Percentiles rank a stretch among this genome's conserved stretches.
Conservation (phyloP, 192 early-diverging fungal species). For the Coemansia furcata region DNA sequence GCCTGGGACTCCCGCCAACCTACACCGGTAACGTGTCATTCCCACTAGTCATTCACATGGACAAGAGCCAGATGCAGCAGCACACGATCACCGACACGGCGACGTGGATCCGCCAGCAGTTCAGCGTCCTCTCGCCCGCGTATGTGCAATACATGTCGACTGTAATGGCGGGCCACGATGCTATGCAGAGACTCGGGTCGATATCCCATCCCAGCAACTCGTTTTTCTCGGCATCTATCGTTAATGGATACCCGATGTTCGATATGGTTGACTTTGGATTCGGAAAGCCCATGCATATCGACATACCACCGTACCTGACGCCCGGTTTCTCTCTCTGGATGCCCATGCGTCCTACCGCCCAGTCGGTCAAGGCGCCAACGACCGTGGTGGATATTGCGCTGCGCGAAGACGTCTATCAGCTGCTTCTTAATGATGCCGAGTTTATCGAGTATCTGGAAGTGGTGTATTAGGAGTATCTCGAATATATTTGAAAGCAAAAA, state of each 20-base stretch:
- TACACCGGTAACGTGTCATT: conserved; percentile 43
- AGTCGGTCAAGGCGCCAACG: not conserved
- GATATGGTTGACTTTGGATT: conserved; percentile 28
- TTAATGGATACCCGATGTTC: conserved; percentile 28
- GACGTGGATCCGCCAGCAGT: conserved; percentile 19
- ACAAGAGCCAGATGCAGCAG: conserved; percentile 6
- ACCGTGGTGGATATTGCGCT: conserved; percentile 24
- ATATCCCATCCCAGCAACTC: conserved; percentile 27
- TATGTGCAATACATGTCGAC: conserved; percentile 9
- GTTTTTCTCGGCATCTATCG: conserved; percentile 38
- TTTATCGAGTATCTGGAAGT: conserved; percentile 25
- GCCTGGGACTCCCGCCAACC: conserved; percentile 12
- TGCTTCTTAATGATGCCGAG: conserved; percentile 18
- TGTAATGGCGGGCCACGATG: conserved; percentile 13
- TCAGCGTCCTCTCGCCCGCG: conserved; percentile 6
- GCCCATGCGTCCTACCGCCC: conserved; percentile 7
- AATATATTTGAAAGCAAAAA: not conserved
- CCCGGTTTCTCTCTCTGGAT: conserved; percentile 48
- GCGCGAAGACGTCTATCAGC: conserved; percentile 18
- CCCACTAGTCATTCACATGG: conserved; percentile 27
- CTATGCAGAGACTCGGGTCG: conserved; percentile 9
- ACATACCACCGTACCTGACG: conserved; percentile 30
- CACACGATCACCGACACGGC: conserved; percentile 36
- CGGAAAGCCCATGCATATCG: conserved; percentile 25
- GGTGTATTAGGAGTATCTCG: conserved; percentile 1